phyloP scores from a whole-genome alignment of 805 yeast species.

The Saccharomycopsis sp. region DNA sequence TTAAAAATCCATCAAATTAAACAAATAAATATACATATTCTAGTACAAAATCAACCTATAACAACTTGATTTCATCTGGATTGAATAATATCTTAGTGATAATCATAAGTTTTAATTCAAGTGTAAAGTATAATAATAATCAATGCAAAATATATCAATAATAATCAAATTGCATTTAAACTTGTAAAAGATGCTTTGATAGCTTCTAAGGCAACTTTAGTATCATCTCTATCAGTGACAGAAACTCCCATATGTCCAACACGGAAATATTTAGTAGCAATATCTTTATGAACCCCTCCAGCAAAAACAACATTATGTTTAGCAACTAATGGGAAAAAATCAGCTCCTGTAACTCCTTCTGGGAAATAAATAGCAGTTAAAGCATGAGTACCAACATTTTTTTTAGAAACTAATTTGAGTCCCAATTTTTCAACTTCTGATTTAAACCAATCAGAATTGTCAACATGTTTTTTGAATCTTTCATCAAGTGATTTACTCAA shows the following conservation, averaged over 20 bases:
- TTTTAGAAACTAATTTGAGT: slow-evolving; percentile 55
- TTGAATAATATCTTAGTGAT: too few species aligned
- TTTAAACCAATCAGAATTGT: slow-evolving; percentile 59
- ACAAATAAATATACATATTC: too few species aligned
- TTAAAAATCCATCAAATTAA: too few species aligned
- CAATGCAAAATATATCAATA: too few species aligned
- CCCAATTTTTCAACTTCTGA: slow-evolving; percentile 42
- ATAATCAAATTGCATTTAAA: too few species aligned
- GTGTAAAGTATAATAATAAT: too few species aligned
- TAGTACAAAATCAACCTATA: too few species aligned
- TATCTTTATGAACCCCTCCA: slow-evolving; percentile 79
- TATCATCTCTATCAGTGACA: slow-evolving; percentile 50
- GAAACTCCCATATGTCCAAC: slow-evolving; percentile 95
- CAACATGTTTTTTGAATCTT: slow-evolving; percentile 54
- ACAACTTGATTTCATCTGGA: too few species aligned
- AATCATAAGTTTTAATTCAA: too few species aligned
- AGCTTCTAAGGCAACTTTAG: slow-evolving; percentile 38
- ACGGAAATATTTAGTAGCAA: slow-evolving; percentile 76
- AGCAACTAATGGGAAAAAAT: slow-evolving; percentile 45
- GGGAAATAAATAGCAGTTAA: slow-evolving; percentile 80
- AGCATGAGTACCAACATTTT: slow-evolving; percentile 71
- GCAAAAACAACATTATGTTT: slow-evolving; percentile 69
- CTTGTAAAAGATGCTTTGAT: slow-evolving; percentile 4
- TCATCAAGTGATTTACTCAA: slow-evolving; percentile 42
- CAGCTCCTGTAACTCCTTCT: slow-evolving; percentile 58